Percentiles rank a stretch among this genome's conserved stretches.
phyloP scores from a whole-genome alignment of 495 filamentous ascomycete species.

The Letharia columbiana region DNA sequence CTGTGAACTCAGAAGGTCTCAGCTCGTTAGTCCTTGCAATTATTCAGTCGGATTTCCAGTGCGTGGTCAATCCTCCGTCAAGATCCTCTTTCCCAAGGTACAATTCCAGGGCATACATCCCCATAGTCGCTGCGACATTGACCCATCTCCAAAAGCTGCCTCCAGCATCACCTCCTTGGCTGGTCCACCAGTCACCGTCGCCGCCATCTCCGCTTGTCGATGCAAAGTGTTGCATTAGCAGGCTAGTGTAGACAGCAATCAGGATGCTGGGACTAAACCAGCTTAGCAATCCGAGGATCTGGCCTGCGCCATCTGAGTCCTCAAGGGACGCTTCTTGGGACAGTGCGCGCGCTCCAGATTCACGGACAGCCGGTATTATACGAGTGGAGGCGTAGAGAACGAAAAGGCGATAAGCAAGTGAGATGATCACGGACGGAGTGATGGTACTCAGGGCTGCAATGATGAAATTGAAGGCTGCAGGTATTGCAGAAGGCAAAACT shows the following conservation, averaged over 20 bases:
- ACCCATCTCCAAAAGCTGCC: constrained; percentile 89
- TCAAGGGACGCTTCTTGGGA: constrained; percentile 76
- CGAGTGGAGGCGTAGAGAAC: constrained; percentile 93
- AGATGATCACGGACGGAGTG: constrained; percentile 89
- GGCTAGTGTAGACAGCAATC: constrained; percentile 91
- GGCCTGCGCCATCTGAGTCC: constrained; percentile 73
- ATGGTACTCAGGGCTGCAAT: constrained; percentile 85
- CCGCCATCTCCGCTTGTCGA: constrained; percentile 53
- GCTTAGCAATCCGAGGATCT: constrained; percentile 68
- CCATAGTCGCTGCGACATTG: constrained; percentile 81
- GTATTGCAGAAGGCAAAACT: constrained; percentile 71
- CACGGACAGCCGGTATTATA: constrained; percentile 87
- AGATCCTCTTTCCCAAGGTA: constrained; percentile 71
- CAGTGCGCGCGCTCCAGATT: constrained; percentile 71
- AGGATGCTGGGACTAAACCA: constrained; percentile 91
- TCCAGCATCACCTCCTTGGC: constrained; percentile 64
- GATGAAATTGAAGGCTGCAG: constrained; percentile 77
- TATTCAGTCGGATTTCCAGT: constrained; percentile 87
- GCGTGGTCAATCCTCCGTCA: constrained; percentile 57
- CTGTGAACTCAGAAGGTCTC: not conserved
- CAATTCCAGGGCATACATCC: constrained; percentile 79
- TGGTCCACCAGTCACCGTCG: constrained; percentile 78
- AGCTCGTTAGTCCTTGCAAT: not conserved
- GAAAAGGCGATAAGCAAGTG: constrained; percentile 80
- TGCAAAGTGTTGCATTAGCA: constrained; percentile 91